phyloP scores from a whole-genome alignment of 2,329 filamentous ascomycete species.

The Hymenoscyphus repandus region DNA sequence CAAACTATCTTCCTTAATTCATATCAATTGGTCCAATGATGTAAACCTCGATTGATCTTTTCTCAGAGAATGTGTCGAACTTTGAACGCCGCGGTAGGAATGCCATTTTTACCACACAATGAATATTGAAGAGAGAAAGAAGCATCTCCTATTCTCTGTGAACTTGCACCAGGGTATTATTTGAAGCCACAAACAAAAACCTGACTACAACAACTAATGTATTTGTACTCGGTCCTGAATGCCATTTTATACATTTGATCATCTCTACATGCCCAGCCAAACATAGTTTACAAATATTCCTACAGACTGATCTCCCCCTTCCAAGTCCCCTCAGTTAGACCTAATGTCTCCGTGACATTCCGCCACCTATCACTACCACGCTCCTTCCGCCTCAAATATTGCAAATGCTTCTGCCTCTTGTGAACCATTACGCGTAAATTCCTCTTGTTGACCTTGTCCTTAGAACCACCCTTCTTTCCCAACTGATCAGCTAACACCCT shows the following conservation, averaged over 20 bases:
- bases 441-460: conserved; percentile 91
- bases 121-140: too few relatives aligned
- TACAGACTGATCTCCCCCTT: conserved; percentile 80
- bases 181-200: too few relatives aligned
- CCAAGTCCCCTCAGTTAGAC: conserved; percentile 83
- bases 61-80: too few relatives aligned
- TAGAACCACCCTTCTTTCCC: conserved; percentile 61
- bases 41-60: too few relatives aligned
- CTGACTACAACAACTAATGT: too few relatives aligned
- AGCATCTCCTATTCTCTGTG: too few relatives aligned
- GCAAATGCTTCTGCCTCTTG: conserved; percentile 79
- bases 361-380: conserved; percentile 87
- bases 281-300: conserved; percentile 25
- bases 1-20: conserved; percentile 1
- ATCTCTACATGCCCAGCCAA: conserved; percentile 7
- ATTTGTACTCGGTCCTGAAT: too few relatives aligned
- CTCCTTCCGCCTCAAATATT: conserved; percentile 84
- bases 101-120: too few relatives aligned
- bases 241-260: conserved; percentile 12
- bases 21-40: neutral
- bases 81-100: too few relatives aligned
- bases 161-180: too few relatives aligned
- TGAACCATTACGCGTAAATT: conserved; percentile 84
- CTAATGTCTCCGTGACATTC: conserved; percentile 76
- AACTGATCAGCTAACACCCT: conserved; percentile 70